Evolutionary conservation across 78 protist genomes (phyloP).

Genomic region (Speleostelium caveatum): DNA sequence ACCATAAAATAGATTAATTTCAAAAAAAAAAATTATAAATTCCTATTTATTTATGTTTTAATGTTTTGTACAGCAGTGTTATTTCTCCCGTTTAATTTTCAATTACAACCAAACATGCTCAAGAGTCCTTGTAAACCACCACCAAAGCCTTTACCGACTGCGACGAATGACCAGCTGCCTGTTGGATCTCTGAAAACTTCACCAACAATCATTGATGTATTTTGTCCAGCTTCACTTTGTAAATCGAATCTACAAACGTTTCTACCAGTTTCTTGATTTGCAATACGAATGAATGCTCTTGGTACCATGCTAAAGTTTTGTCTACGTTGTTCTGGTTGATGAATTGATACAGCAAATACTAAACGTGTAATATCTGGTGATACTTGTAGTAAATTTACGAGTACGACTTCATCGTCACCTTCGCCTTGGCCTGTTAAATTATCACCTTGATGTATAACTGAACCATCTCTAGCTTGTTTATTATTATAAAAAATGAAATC

Average conservation of each 20-base stretch:
- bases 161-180: constrained; percentile 10
- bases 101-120: constrained; percentile 41
- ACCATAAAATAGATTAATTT: too few species aligned
- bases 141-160: constrained; percentile 44
- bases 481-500: constrained; percentile 71
- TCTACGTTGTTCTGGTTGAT: constrained; percentile 61
- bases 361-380: constrained; percentile 54
- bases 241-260: constrained; percentile 69
- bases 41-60: too few species aligned
- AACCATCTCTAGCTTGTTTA: constrained; percentile 49
- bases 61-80: too few species aligned
- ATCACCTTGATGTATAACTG: constrained; percentile 64
- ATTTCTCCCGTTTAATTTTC: too few species aligned
- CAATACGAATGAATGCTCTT: constrained; percentile 68
- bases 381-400: constrained; percentile 34
- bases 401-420: constrained; percentile 70
- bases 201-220: constrained; percentile 47
- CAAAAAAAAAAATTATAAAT: too few species aligned
- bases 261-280: constrained; percentile 55
- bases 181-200: too few species aligned
- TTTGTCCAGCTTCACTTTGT: constrained; percentile 45
- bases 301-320: constrained; percentile 54
- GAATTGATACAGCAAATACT: constrained; percentile 61
- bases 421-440: constrained; percentile 70
- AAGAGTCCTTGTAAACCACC: constrained; percentile 27